Base-by-base conservation (phyloP, 1,139 yeast species). In the Taphrina sp. region DNA sequence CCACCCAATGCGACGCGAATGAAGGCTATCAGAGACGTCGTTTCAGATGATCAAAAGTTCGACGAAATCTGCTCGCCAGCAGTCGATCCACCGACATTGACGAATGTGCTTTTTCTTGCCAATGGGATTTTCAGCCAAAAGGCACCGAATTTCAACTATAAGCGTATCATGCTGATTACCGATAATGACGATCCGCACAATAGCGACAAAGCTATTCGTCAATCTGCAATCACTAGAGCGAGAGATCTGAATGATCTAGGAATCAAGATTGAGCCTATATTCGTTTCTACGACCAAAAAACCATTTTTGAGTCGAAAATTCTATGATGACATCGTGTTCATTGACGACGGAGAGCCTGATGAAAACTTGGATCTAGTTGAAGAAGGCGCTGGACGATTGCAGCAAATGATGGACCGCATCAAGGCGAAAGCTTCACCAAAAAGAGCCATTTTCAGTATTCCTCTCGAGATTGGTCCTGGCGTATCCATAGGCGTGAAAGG, bases 401-500 rank as follows among this genome's bases (percentile, higher is more conserved):
- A 74, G 19, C 72, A 72, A 34, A 76, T 85, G 52, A 74, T 76
- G 58, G 69, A 74, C 7, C 72, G 75, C 38, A 78, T 87, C 8
- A 67, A 78, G 41, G 69, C 83, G 46, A 73, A 80, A 34, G 82
- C 79, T 59, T 84, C 82, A 59, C 75, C 85, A 7, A 78, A 78
- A 57, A 71, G 95, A 51, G 76, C 82, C 2, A 77, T 76, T 44
- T 85, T 85, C 64, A 75, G 79, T 10, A 80, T 87, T 61, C 78
- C 81, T n/a, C 60, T 82, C 41, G 73, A 74, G 4, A 65, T 82
- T 2, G 71, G 74, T 2, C 80, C 81, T 1, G 70, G 72, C 0
- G 61, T 88, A 14, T 75, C 76, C 0, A 77, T 92, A 51, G 83
- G 88, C 0, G 74, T 89, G 1, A 80, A 78, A 63, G 96, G 95